Base-by-base conservation (phyloP, 345 rosid genomes). In the Firmiana major region DNA sequence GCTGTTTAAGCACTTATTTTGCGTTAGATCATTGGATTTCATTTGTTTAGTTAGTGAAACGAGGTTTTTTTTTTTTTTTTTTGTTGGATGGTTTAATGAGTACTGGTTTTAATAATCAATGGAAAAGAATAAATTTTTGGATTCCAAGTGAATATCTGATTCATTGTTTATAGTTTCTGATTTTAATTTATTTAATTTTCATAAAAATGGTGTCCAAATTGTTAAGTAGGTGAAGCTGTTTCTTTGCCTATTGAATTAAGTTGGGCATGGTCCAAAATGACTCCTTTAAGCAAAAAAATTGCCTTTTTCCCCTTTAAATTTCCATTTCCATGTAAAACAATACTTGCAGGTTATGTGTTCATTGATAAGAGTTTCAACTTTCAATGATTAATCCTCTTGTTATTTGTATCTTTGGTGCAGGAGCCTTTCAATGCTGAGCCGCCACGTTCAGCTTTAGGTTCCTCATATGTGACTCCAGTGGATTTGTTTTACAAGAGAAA, bases 371-470 rank as follows among this genome's bases (percentile, higher is more conserved):
- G n/a, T 43, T 31, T 31, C 34, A 31, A 31, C 34, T 51, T 53
- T 51, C 62, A 31, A 21, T 63, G 71, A 15, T 6, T 63, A 63
- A 63, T 63, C 17, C 8, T 49, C 36, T 65, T 45, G 17, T 54
- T 63, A 21, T 55, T 75, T 46, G 26, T 34, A n/a, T 63, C 28
- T 65, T 31, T 71, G 12, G 3, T 80, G 77, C 89, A 95, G 98
- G 89, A 86, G 83, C 99, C 99, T 3, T 95, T 93, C 88, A 95
- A 95, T 80, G 98, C 98, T 0, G 99, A 95, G 84, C 98, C 99
- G 24, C 96, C 84, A 0, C 97, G 99, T 17, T 81, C 90, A 0
- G 94, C 88, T 46, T 82, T 96, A 81, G 77, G 81, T 83, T 63
- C 77, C n/a, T 90, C 97, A 74, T 93, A 92, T 75, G 85, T 90